phyloP scores from a whole-genome alignment of 441 rosid genomes.

The Pelargonium cotyledonis region DNA sequence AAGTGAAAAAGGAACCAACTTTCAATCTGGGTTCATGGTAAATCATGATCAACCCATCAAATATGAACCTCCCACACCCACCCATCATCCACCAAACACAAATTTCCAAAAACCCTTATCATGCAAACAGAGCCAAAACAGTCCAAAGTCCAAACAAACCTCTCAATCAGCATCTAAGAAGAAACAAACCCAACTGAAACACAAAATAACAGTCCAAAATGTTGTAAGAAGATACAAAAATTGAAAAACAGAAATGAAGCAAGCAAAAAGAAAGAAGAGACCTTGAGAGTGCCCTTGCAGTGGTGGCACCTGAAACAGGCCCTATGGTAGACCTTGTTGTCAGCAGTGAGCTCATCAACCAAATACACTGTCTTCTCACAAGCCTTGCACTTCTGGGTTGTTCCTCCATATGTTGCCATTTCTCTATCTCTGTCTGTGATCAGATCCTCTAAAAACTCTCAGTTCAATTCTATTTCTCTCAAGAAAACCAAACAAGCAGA shows the following conservation, averaged over 20 bases:
- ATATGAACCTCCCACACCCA: not conserved
- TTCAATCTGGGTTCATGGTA: not conserved
- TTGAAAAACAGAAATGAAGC: not conserved
- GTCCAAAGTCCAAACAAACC: constrained; percentile 3
- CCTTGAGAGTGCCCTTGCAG: constrained; percentile 74
- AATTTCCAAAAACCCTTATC: not conserved
- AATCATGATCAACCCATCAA: not conserved
- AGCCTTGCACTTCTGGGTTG: constrained; percentile 67
- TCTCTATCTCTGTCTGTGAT: constrained; percentile 2
- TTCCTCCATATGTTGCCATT: constrained; percentile 65
- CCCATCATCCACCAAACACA: not conserved
- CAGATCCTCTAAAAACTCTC: not conserved
- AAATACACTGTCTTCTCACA: constrained; percentile 73
- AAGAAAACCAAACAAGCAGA: not conserved
- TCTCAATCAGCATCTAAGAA: not conserved
- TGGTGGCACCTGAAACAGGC: constrained; percentile 76
- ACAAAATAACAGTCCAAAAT: not conserved
- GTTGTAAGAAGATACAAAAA: not conserved
- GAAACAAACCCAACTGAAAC: not conserved
- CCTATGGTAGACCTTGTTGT: constrained; percentile 54
- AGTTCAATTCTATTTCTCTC: not conserved
- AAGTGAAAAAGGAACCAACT: not conserved
- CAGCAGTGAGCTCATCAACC: constrained; percentile 62
- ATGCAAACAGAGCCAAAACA: constrained; percentile 1
- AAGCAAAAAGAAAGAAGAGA: constrained; percentile 11